phyloP scores from a whole-genome alignment of 371 early-diverging fungal species.

The Apophysomyces trapeziformis region DNA sequence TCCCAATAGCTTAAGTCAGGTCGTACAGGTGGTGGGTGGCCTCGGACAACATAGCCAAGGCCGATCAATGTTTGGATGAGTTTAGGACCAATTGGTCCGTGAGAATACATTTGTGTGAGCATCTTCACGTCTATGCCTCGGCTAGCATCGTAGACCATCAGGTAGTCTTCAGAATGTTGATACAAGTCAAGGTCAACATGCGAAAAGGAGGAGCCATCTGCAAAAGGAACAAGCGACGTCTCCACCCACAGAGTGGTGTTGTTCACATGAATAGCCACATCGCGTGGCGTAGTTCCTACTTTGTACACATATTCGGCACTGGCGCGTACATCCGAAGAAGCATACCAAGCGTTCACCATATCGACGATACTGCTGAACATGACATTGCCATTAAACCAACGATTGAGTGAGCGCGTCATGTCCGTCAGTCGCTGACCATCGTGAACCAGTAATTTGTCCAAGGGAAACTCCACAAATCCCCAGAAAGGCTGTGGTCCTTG shows the following conservation, averaged over 20 bases:
- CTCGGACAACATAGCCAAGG: slow-evolving; percentile 44
- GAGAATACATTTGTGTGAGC: slow-evolving; percentile 14
- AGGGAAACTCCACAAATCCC: slow-evolving; percentile 53
- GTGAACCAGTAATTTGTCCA: slow-evolving; percentile 36
- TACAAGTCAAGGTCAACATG: slow-evolving; percentile 43
- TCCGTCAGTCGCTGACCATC: slow-evolving; percentile 9
- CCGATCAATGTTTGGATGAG: slow-evolving; percentile 34
- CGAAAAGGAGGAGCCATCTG: slow-evolving; percentile 41
- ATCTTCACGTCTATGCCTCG: slow-evolving; percentile 22
- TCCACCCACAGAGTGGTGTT: slow-evolving; percentile 30
- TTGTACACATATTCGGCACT: slow-evolving; percentile 26
- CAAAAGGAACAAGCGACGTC: slow-evolving; percentile 41
- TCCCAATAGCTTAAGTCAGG: slow-evolving; percentile 36
- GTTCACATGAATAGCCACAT: slow-evolving; percentile 16
- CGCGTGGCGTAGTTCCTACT: slow-evolving; percentile 12
- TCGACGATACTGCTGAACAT: slow-evolving; percentile 33
- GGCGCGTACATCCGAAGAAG: slow-evolving; percentile 10
- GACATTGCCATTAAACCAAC: slow-evolving; percentile 32
- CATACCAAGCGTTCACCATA: slow-evolving; percentile 43
- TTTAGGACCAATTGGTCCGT: slow-evolving; percentile 53
- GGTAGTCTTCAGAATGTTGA: slow-evolving; percentile 31
- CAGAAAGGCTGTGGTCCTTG: slow-evolving; percentile 39
- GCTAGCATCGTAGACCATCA: slow-evolving; percentile 45
- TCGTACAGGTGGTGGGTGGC: slow-evolving; percentile 15
- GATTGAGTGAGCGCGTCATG: slow-evolving; percentile 26